These are phyloP conservation scores for Delphinella strobiligena DNA, from an alignment of 2,329 filamentous ascomycete species.

Conservation along the genomic window DNA sequence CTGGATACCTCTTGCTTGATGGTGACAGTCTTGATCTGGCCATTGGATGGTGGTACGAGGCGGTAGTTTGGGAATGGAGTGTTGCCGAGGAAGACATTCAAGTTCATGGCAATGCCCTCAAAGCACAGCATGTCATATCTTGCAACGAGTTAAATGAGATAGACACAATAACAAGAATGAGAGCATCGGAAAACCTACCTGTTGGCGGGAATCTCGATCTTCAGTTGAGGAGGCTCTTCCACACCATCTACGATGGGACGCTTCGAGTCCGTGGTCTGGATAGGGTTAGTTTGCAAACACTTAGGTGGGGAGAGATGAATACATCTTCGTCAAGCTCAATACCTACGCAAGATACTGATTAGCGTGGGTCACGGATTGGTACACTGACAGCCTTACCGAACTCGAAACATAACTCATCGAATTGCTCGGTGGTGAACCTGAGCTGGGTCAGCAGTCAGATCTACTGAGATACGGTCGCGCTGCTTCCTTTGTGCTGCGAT, in stretches of 20 bases:
- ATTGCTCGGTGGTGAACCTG: slow-evolving; percentile 61
- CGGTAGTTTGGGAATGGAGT: slow-evolving; percentile 66
- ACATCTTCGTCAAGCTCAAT: slow-evolving; percentile 91
- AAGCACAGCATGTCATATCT: slow-evolving; percentile 88
- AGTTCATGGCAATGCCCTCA: slow-evolving; percentile 88
- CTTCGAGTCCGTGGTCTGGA: slow-evolving; percentile 55
- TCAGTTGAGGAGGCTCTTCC: slow-evolving; percentile 82
- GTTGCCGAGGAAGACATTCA: slow-evolving; percentile 85
- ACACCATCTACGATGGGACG: slow-evolving; percentile 63
- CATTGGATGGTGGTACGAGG: slow-evolving; percentile 58
- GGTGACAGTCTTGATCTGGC: slow-evolving; percentile 67
- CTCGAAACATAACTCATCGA: slow-evolving; percentile 96
- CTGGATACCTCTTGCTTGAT: slow-evolving; percentile 50
- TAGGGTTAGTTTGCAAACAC: slow-evolving; percentile 1
- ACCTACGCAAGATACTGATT: not conserved
- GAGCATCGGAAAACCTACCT: slow-evolving; percentile 44
- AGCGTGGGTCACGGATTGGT: slow-evolving; percentile 3
- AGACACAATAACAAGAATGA: not conserved
- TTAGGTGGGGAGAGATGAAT: not conserved
- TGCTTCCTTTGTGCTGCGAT: too few species aligned
- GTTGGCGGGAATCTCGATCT: slow-evolving; percentile 97
- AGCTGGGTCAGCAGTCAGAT: slow-evolving; percentile 41
- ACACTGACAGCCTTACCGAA: slow-evolving; percentile 48
- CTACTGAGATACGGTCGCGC: slow-evolving; percentile 14
- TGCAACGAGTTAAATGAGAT: slow-evolving; percentile 9